Conservation (phyloP, 768 basidiomycete species). For the Hypholoma fasciculare region DNA sequence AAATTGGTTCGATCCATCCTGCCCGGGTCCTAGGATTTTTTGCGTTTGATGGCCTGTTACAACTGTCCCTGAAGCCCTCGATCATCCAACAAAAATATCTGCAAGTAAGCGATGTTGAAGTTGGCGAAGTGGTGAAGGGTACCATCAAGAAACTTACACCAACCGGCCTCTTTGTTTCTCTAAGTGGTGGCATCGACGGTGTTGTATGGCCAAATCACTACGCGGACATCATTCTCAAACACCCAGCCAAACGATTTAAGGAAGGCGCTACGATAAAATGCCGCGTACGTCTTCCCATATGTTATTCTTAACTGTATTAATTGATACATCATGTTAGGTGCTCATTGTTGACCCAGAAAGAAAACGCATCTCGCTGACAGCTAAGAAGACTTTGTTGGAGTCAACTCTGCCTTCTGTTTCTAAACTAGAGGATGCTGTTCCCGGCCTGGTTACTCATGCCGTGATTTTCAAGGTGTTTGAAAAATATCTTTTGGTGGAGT, state of each 20-base stretch:
- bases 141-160: constrained; percentile 85
- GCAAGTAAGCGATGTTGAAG: constrained; percentile 76
- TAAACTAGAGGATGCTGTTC: constrained; percentile 61
- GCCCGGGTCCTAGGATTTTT: constrained; percentile 89
- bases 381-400: constrained; percentile 88
- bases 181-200: constrained; percentile 88
- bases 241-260: constrained; percentile 91
- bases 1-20: constrained; percentile 71
- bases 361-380: constrained; percentile 81
- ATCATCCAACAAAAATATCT: constrained; percentile 86
- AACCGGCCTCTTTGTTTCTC: constrained; percentile 78
- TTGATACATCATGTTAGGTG: constrained; percentile 45
- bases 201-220: constrained; percentile 95
- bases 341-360: constrained; percentile 80
- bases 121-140: constrained; percentile 86
- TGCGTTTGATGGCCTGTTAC: constrained; percentile 82
- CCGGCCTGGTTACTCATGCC: constrained; percentile 75
- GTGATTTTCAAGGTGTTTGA: constrained; percentile 84
- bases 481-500: constrained; percentile 81
- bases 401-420: constrained; percentile 74
- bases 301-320: constrained; percentile 5
- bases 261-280: constrained; percentile 81
- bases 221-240: constrained; percentile 92
- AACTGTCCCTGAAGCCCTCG: constrained; percentile 83
- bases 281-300: constrained; percentile 50